These are phyloP conservation scores for Leccinum barrowsii DNA, from an alignment of 768 basidiomycete genomes.

Conservation along the genomic window DNA sequence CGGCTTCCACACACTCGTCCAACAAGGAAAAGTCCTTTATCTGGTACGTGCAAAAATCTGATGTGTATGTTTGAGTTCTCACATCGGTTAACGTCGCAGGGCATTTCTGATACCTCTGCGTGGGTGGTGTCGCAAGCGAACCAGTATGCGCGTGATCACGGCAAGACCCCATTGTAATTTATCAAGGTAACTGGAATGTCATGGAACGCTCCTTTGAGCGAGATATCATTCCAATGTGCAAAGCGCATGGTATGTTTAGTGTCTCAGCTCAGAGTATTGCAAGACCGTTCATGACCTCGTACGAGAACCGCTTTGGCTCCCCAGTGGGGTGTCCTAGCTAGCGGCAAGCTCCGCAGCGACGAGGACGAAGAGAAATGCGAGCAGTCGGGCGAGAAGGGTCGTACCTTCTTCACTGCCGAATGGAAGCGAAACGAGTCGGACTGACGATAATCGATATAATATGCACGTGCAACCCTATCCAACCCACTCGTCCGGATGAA, in stretches of 20 bases:
- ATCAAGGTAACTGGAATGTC: slow-evolving; percentile 38
- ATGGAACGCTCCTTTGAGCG: slow-evolving; percentile 40
- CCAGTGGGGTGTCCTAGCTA: slow-evolving; percentile 33
- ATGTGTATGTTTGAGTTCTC: neutral
- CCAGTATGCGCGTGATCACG: slow-evolving; percentile 40
- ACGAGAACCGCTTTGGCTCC: slow-evolving; percentile 35
- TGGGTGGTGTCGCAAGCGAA: slow-evolving; percentile 41
- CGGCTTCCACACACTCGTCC: slow-evolving; percentile 35
- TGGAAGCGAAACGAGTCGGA: slow-evolving; percentile 40
- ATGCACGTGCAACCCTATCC: too few species aligned
- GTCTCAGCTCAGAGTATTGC: neutral
- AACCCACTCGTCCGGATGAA: too few species aligned
- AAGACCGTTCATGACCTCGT: neutral
- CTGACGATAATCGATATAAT: too few species aligned
- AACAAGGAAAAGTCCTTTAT: slow-evolving; percentile 38
- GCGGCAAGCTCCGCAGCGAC: slow-evolving; percentile 33
- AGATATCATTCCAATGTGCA: slow-evolving; percentile 39
- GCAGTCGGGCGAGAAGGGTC: slow-evolving; percentile 16
- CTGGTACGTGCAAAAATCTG: slow-evolving; percentile 12
- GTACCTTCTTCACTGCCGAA: neutral
- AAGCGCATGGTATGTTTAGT: slow-evolving; percentile 17
- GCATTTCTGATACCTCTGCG: slow-evolving; percentile 34
- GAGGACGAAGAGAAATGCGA: slow-evolving; percentile 29
- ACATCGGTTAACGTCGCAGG: slow-evolving; percentile 5
- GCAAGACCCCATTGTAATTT: slow-evolving; percentile 44